Base-by-base conservation (phyloP, 768 basidiomycete genomes). In the Boletus speciosus region DNA sequence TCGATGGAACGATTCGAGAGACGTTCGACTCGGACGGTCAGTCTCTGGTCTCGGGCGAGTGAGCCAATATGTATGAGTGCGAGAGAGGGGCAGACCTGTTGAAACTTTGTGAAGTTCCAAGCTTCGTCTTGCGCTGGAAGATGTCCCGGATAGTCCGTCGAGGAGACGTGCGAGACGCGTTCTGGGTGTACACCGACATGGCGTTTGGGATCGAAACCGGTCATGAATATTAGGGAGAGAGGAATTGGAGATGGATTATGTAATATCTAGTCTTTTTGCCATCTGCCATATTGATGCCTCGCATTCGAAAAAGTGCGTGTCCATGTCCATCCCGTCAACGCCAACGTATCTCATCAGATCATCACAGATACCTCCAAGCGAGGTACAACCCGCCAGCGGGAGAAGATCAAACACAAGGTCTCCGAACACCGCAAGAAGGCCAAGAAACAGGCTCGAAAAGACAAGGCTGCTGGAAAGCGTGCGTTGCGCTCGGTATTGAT, bases 101-200 rank as follows among this genome's bases (percentile, higher is more conserved):
- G 80, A 73, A 97, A 97, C 61, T 74, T 79, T 41, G 74, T 66
- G 37, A 95, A 71, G 67, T 86, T 77, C 95, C 95, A 98, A 1
- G 85, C 80, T 65, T 93, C 78, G 66, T 94, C 90, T 66, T 94
- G 90, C 47, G 78, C 83, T 1, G 92, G 87, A 61, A 88, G 84
- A 64, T 96, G 87, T 0, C 95, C 94, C 2, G 96, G 96, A 65
- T 84, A 97, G 58, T 97, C 90, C 10, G 90, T 88, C 62, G 86
- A 93, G 0, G 93, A 88, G 12, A 97, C 86, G 73, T 96, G 72
- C 0, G 84, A 81, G 35, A 90, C 81, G 6, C 83, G 79, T 65
- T 93, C 91, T 40, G 84, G 79, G 40, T 80, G 77, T 23, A 92
- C 71, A 36, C 81, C 80, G 14, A 93, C 89, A 47, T 90, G 81